These are phyloP conservation scores for Chlorophyllum brunneum DNA, from an alignment of 768 basidiomycete genomes.

Conservation along the genomic window DNA sequence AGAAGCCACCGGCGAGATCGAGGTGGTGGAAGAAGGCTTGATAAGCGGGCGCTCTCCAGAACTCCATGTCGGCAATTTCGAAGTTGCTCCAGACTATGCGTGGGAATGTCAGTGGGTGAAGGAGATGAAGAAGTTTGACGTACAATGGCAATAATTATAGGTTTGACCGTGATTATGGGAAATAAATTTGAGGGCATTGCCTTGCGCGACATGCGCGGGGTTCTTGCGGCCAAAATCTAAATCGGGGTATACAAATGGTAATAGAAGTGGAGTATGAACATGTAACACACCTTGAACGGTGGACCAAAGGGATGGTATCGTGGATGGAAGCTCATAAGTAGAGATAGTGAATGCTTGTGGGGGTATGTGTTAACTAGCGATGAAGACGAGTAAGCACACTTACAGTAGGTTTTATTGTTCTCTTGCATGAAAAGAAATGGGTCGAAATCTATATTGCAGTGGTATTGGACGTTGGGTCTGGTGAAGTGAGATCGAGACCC, in stretches of 20 bases:
- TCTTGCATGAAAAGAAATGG: constrained; percentile 77
- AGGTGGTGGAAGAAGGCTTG: constrained; percentile 61
- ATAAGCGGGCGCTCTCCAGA: constrained; percentile 65
- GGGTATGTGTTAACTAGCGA: neutral
- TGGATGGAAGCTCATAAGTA: constrained; percentile 71
- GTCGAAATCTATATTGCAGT: constrained; percentile 64
- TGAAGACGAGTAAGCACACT: neutral
- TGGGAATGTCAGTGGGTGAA: neutral
- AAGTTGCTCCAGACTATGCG: constrained; percentile 62
- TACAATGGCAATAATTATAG: constrained; percentile 80
- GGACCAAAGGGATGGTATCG: constrained; percentile 77
- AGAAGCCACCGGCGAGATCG: constrained; percentile 62
- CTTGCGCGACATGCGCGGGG: constrained; percentile 50
- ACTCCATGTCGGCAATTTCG: constrained; percentile 67
- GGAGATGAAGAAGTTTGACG: constrained; percentile 20
- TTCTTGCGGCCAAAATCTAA: constrained; percentile 58
- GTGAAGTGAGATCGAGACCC: constrained; percentile 13
- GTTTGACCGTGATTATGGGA: constrained; percentile 66
- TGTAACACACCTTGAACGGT: constrained; percentile 52
- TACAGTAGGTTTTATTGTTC: constrained; percentile 67
- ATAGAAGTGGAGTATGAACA: neutral
- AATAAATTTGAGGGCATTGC: constrained; percentile 63
- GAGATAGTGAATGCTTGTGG: constrained; percentile 67
- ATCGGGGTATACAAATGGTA: constrained; percentile 10
- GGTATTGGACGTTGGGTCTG: constrained; percentile 71